Conservation (phyloP, 129 eudicot genomes). For the Daucus carota region DNA sequence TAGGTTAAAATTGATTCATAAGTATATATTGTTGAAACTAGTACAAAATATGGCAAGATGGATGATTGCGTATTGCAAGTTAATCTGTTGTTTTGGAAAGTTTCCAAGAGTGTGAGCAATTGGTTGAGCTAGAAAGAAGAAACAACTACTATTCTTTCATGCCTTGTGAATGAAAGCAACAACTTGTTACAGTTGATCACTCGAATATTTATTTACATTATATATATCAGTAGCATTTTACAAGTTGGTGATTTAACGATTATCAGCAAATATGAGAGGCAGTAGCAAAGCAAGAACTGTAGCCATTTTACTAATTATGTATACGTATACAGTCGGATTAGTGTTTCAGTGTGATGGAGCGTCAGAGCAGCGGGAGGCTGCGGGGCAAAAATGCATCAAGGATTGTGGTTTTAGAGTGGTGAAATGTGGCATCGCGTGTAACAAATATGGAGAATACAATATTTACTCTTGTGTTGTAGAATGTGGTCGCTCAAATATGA, state of each 20-base stretch:
- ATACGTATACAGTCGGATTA: not conserved
- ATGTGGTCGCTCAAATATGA: not conserved
- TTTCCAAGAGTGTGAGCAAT: conserved; percentile 3
- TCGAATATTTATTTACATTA: not conserved
- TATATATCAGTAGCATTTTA: not conserved
- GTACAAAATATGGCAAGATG: too few species aligned
- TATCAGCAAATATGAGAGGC: not conserved
- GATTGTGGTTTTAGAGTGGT: not conserved
- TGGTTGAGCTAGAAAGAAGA: not conserved
- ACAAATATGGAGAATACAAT: not conserved
- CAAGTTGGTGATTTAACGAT: not conserved
- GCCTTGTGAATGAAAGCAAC: not conserved
- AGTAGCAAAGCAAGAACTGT: not conserved
- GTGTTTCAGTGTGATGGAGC: not conserved
- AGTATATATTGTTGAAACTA: too few species aligned
- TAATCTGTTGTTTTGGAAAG: not conserved
- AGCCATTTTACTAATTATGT: not conserved
- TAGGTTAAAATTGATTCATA: too few species aligned
- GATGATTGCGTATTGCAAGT: too few species aligned
- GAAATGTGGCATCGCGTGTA: not conserved
- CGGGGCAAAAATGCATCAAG: not conserved
- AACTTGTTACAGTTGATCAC: not conserved
- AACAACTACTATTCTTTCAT: not conserved
- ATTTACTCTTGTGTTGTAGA: not conserved
- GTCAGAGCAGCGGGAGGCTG: not conserved